Percentiles rank a stretch among this genome's conserved stretches.
These are phyloP conservation scores for Exophiala dermatitidis DNA, from an alignment of 2,329 filamentous ascomycete species.

Conservation along the genomic window DNA sequence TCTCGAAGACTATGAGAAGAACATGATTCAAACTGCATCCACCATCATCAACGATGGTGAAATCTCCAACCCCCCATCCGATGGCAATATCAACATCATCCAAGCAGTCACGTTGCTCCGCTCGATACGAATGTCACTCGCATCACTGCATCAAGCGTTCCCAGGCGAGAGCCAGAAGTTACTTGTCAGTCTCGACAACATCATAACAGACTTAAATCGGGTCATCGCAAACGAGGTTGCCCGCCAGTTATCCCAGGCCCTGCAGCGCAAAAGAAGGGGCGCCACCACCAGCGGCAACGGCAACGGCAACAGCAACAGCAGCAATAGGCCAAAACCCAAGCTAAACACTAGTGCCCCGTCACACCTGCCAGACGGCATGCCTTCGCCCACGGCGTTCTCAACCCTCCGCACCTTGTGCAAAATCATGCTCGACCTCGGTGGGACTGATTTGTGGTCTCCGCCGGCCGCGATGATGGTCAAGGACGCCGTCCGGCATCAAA, in stretches of 20 bases:
- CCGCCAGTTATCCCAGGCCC: not conserved
- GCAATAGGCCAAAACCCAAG: not conserved
- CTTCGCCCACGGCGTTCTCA: slow-evolving; percentile 21
- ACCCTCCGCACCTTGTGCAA: slow-evolving; percentile 19
- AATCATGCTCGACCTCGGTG: slow-evolving; percentile 25
- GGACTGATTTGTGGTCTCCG: slow-evolving; percentile 23
- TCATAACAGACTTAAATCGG: slow-evolving; percentile 12
- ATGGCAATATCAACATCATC: not conserved
- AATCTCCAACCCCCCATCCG: not conserved
- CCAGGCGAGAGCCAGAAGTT: slow-evolving; percentile 3
- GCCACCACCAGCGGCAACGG: no score
- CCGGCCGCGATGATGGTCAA: slow-evolving; percentile 16
- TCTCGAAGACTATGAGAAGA: slow-evolving; percentile 6
- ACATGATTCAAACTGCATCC: slow-evolving; percentile 6
- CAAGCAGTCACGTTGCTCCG: slow-evolving; percentile 12
- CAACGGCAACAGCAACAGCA: no score
- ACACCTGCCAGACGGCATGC: slow-evolving; percentile 19
- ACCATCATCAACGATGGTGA: not conserved
- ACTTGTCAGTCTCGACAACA: slow-evolving; percentile 3
- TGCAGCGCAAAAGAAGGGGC: no score
- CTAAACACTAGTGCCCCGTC: not conserved
- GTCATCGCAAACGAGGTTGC: slow-evolving; percentile 17
- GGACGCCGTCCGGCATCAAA: slow-evolving; percentile 4
- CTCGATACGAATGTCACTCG: slow-evolving; percentile 14
- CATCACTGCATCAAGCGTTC: slow-evolving; percentile 13